phyloP scores from a whole-genome alignment of 352 stramenopile species.

The Peronospora belbahrii region DNA sequence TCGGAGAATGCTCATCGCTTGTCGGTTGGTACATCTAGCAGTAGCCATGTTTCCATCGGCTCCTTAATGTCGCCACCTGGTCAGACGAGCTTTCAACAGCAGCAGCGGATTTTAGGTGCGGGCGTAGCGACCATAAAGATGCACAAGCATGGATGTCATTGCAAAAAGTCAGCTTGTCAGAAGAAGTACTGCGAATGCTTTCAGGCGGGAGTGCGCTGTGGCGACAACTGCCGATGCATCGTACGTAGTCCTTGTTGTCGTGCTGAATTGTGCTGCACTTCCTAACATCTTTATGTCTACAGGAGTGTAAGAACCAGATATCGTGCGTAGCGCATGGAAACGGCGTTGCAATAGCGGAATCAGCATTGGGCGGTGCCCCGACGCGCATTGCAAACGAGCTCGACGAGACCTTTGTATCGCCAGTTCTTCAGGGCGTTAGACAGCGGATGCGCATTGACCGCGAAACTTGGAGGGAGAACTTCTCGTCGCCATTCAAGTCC shows the following conservation, averaged over 20 bases:
- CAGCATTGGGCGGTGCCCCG: slow-evolving; percentile 12
- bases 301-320: slow-evolving; percentile 80
- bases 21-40: slow-evolving; percentile 3
- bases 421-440: slow-evolving; percentile 42
- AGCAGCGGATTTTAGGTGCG: slow-evolving; percentile 13
- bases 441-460: slow-evolving; percentile 59
- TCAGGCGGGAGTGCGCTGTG: slow-evolving; percentile 82
- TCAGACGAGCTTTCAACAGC: slow-evolving; percentile 9
- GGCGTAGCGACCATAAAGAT: slow-evolving; percentile 45
- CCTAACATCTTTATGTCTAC: slow-evolving; percentile 2
- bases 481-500: slow-evolving; percentile 55
- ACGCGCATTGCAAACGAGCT: slow-evolving; percentile 26
- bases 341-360: slow-evolving; percentile 16
- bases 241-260: slow-evolving; percentile 31
- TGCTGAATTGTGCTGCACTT: not conserved
- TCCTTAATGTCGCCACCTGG: slow-evolving; percentile 23
- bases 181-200: slow-evolving; percentile 99
- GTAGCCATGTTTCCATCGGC: slow-evolving; percentile 6
- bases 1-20: slow-evolving; percentile 9
- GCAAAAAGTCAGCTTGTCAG: slow-evolving; percentile 93
- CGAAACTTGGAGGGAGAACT: slow-evolving; percentile 60
- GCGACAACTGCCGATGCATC: slow-evolving; percentile 86
- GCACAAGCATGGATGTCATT: slow-evolving; percentile 95
- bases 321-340: slow-evolving; percentile 35
- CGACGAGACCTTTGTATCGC: slow-evolving; percentile 56